Base-by-base conservation (phyloP, 495 filamentous ascomycete species). In the Aspergillus egyptiacus region DNA sequence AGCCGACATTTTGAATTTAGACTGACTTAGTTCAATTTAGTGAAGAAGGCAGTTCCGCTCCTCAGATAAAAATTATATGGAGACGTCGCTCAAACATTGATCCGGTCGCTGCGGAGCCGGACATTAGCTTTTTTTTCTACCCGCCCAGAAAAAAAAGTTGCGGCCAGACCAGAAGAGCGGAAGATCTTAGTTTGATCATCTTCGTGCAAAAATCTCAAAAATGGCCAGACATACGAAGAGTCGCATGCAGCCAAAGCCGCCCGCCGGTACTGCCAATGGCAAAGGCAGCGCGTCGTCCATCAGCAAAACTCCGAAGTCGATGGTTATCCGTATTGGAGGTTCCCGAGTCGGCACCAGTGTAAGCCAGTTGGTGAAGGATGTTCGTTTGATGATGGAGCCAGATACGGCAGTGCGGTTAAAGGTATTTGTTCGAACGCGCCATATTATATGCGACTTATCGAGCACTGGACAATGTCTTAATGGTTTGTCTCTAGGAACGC, bases 291-390 rank as follows among this genome's bases (percentile, higher is more conserved):
- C 76, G 34, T 70, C 75, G 14, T 59, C 73, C 6, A 65, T 66
- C 54, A 67, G 66, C 53, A 79, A 79, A 48, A 77, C 80, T 42
- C 93, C 93, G 13, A 96, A 95, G 75, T 91, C 85, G 58, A 97
- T 99, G 94, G 93, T 99, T 44, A 94, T 99, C 67, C 84, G 93
- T 56, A 89, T 96, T 45, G 93, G 94, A 57, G 93, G 89, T 61
- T 85, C 89, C 54, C 89, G 96, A 61, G 89, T 97, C 25, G 93
- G 93, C 50, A 81, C 87, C 45, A 94, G 86, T 68, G 76, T 99
- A 50, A 91, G 81, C 60, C 91, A 96, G 66, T 72, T 99, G 48
- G 93, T 91, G 4, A 84, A 86, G 55, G 93, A 99, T 72, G 87
- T 96, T 18, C 81, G 93, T 45, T 71, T 74, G 14, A 91, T 97